phyloP scores from a whole-genome alignment of 192 early-diverging fungal genomes.

The Coemansia sp. region DNA sequence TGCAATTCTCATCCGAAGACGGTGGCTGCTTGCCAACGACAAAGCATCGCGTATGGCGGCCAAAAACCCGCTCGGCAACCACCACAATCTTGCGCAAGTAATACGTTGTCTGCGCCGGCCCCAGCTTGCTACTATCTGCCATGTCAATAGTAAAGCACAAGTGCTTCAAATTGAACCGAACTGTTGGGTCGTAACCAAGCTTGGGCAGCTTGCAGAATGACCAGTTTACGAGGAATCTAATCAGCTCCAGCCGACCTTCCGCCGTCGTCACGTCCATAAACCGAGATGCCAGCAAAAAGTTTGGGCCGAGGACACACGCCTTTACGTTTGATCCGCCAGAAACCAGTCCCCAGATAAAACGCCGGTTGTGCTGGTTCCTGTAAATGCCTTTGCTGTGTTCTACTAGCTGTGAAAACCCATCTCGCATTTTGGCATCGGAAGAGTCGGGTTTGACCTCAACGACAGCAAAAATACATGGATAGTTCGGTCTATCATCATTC shows the following conservation, averaged over 20 bases:
- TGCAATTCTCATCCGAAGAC: not conserved
- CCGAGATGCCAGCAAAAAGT: not conserved
- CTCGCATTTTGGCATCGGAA: not conserved
- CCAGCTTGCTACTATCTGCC: not conserved
- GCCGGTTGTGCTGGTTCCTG: constrained; percentile 2
- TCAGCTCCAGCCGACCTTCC: not conserved
- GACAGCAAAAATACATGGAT: too few relatives aligned
- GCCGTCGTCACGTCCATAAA: not conserved
- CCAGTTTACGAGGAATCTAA: constrained; percentile 15
- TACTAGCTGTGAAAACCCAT: constrained; percentile 5
- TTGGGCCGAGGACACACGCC: not conserved
- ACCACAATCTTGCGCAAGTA: not conserved
- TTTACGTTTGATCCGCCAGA: too few relatives aligned
- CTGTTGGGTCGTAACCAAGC: constrained; percentile 17
- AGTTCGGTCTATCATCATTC: not conserved
- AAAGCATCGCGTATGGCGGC: constrained; percentile 20
- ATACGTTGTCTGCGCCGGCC: not conserved
- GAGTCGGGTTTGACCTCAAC: too few relatives aligned
- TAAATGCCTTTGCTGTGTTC: constrained; percentile 1
- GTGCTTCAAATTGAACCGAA: constrained; percentile 6
- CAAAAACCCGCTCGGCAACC: constrained; percentile 9
- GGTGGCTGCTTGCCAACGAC: not conserved
- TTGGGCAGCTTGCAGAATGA: constrained; percentile 8
- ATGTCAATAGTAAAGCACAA: constrained; percentile 7
- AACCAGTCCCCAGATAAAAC: not conserved